These are phyloP conservation scores for Hypoxylon cercidicola DNA, from an alignment of 495 filamentous ascomycete genomes.

Conservation along the genomic window DNA sequence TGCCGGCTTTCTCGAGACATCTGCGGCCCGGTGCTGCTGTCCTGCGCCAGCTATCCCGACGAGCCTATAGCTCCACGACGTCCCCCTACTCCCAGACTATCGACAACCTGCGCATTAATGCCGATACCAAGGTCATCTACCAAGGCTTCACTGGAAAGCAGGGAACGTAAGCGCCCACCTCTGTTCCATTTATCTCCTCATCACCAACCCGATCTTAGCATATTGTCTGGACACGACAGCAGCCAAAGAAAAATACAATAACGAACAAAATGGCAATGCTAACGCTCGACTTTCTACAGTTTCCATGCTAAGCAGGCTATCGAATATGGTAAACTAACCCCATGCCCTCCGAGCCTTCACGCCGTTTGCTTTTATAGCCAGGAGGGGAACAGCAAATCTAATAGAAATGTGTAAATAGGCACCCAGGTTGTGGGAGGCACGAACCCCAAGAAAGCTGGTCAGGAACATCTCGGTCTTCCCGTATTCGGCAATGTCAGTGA, in stretches of 20 bases:
- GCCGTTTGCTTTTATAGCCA: too few relatives aligned
- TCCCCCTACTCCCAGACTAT: conserved; percentile 83
- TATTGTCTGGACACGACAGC: conserved; percentile 7
- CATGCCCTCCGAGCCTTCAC: not conserved
- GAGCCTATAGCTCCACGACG: conserved; percentile 73
- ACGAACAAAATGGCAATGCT: not conserved
- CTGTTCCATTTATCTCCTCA: not conserved
- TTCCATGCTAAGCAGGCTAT: conserved; percentile 99
- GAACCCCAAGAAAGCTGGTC: conserved; percentile 98
- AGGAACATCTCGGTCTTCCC: conserved; percentile 86
- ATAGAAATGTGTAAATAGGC: conserved; percentile 66
- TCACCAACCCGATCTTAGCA: too few relatives aligned
- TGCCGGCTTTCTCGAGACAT: conserved; percentile 61
- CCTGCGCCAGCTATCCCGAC: conserved; percentile 62
- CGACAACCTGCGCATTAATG: conserved; percentile 90
- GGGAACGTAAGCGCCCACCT: conserved; percentile 81
- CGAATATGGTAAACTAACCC: conserved; percentile 80
- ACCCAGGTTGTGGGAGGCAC: conserved; percentile 98
- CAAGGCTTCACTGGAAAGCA: conserved; percentile 99
- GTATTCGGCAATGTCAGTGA: conserved; percentile 92
- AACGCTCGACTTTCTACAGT: conserved; percentile 55
- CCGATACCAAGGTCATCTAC: conserved; percentile 91
- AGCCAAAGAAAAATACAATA: not conserved
- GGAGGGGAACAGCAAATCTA: conserved; percentile 22
- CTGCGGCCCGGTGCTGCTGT: conserved; percentile 57